Base-by-base conservation (phyloP, 345 rosid species). In the Gossypium bickii region DNA sequence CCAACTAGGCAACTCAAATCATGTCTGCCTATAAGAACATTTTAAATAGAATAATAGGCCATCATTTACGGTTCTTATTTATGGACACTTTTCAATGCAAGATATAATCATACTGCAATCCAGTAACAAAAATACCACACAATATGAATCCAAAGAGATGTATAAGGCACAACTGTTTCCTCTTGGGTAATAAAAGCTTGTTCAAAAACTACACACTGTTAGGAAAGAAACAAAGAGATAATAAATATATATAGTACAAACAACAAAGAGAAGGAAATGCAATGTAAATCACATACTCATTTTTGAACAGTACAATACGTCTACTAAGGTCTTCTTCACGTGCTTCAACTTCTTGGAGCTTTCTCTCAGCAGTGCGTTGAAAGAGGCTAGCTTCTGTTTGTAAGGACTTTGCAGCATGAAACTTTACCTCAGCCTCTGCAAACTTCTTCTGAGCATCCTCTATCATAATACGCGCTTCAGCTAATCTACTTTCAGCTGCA, bases 331-430 rank as follows among this genome's bases (percentile, higher is more conserved):
- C 99, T 82, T 85, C 93, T 83, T 95, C 97, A 73, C 94, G 89
- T 56, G 86, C 86, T 81, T 86, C 92, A 76, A 88, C 87, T 81
- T 95, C 99, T 78, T 84, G 87, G 73, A 95, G 87, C 80, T 90
- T 93, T 84, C 98, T 89, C 82, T 93, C 96, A 62, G 98, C 97
- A 82, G 82, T 62, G 27, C 87, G 92, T 75, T 83, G 94, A 82
- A 76, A 80, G 29, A 88, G 85, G 72, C 72, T 86, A 68, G 88
- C 97, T 78, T 93, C 98, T 72, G 88, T 87, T 79, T 91, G 89
- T 51, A 89, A 81, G 75, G 89, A 80, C 78, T 93, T 96, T 12
- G 94, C 94, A 65, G 89, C 86, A 48, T 53, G 90, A 70, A 87
- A 47, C 82, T 89, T 95, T 48, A 80, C 78, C 76, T 91, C 96